phyloP scores from a whole-genome alignment of 2,329 filamentous ascomycete genomes.

The Mycosphaerella sp. region DNA sequence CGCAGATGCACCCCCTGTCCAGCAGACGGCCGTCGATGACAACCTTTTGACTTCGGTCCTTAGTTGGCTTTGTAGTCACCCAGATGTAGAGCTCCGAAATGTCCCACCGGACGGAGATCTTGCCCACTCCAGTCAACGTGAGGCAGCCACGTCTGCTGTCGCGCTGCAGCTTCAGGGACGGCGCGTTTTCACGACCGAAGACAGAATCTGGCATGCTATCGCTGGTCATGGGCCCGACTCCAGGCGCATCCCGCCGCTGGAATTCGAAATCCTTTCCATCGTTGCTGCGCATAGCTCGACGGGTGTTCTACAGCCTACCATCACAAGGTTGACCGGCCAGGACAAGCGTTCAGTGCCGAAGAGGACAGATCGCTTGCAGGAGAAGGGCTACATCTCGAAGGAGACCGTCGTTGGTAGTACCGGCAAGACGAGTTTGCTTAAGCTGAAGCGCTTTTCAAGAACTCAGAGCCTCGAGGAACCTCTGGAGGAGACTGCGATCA shows the following conservation, averaged over 20 bases:
- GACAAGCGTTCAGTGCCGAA: slow-evolving; percentile 60
- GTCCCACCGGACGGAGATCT: slow-evolving; percentile 40
- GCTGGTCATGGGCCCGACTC: slow-evolving; percentile 55
- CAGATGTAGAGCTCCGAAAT: slow-evolving; percentile 44
- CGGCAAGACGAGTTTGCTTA: slow-evolving; percentile 52
- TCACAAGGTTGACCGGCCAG: slow-evolving; percentile 52
- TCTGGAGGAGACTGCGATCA: slow-evolving; percentile 6
- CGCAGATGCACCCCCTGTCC: slow-evolving; percentile 22
- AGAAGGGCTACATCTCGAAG: slow-evolving; percentile 59
- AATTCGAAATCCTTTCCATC: slow-evolving; percentile 53
- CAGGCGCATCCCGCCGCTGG: slow-evolving; percentile 47
- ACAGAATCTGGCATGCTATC: slow-evolving; percentile 55
- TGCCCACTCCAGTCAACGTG: slow-evolving; percentile 34
- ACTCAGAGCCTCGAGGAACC: slow-evolving; percentile 18
- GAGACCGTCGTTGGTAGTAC: slow-evolving; percentile 44
- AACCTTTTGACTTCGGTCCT: slow-evolving; percentile 51
- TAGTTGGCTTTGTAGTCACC: slow-evolving; percentile 51
- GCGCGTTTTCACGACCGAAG: slow-evolving; percentile 48
- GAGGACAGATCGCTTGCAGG: slow-evolving; percentile 51
- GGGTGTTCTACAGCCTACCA: slow-evolving; percentile 54
- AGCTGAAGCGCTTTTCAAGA: slow-evolving; percentile 43
- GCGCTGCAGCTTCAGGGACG: slow-evolving; percentile 14
- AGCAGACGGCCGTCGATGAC: slow-evolving; percentile 40
- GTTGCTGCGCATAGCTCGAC: slow-evolving; percentile 50
- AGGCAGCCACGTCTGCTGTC: slow-evolving; percentile 2